These are phyloP conservation scores for Aspergillus carbonarius DNA, from an alignment of 2,329 filamentous ascomycete species.

Conservation along the genomic window DNA sequence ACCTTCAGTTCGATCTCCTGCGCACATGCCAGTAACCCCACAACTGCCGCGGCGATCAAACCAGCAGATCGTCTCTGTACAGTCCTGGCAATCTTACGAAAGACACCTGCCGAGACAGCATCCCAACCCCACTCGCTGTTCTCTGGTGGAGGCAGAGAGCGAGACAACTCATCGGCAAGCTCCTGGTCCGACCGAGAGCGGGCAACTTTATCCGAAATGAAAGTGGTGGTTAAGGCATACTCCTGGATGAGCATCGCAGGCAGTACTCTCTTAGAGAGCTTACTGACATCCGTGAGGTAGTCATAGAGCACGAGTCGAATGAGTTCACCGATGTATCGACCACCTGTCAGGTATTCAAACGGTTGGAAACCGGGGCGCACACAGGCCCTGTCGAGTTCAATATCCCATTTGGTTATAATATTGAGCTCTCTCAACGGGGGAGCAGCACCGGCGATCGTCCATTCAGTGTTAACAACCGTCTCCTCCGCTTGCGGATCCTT, in stretches of 20 bases:
- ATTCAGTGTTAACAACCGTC: constrained; percentile 79
- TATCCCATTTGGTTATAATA: constrained; percentile 71
- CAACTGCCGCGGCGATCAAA: constrained; percentile 69
- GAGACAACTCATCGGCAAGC: constrained; percentile 47
- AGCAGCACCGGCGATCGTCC: constrained; percentile 76
- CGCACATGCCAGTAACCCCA: constrained; percentile 68
- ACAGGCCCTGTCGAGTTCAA: constrained; percentile 63
- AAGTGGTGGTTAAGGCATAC: constrained; percentile 69
- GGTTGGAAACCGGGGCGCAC: constrained; percentile 76
- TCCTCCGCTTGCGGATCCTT: constrained; percentile 55
- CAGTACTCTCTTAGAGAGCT: constrained; percentile 44
- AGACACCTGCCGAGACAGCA: constrained; percentile 55
- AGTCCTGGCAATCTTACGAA: constrained; percentile 67
- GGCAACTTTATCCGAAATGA: constrained; percentile 68
- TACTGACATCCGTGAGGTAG: constrained; percentile 54
- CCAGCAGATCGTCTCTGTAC: constrained; percentile 72
- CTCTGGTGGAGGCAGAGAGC: constrained; percentile 55
- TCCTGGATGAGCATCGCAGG: constrained; percentile 57
- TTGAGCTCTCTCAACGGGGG: constrained; percentile 59
- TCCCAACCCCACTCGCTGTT: constrained; percentile 62
- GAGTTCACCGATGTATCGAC: constrained; percentile 74
- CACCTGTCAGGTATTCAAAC: constrained; percentile 81
- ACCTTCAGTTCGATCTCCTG: constrained; percentile 59
- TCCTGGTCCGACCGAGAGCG: constrained; percentile 49
- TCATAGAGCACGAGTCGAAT: constrained; percentile 69